These are phyloP conservation scores for Nyctanthes arbortristis DNA, from an alignment of 257 asterid species.

Conservation along the genomic window DNA sequence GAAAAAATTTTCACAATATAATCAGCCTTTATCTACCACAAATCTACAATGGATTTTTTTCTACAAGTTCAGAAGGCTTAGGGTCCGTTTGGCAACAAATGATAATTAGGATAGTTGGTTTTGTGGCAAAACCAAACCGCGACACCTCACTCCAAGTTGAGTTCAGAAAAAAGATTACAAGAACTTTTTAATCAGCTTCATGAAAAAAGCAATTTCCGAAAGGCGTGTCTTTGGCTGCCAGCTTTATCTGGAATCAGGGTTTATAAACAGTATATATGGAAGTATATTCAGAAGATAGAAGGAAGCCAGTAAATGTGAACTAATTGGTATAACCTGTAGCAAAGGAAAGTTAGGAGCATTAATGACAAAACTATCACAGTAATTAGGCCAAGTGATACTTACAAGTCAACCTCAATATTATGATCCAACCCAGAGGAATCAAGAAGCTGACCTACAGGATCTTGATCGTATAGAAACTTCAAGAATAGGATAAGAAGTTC, in stretches of 20 bases:
- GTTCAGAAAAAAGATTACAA: not conserved
- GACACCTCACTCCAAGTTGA: slow-evolving; percentile 11
- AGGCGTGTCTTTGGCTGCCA: not conserved
- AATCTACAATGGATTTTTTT: no score
- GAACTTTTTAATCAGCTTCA: slow-evolving; percentile 8
- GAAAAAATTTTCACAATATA: not conserved
- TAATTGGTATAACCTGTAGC: slow-evolving; percentile 17
- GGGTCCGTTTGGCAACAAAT: no score
- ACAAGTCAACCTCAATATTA: slow-evolving; percentile 68
- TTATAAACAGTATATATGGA: not conserved
- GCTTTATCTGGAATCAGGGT: not conserved
- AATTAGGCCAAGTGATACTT: slow-evolving; percentile 38
- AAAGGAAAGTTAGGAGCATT: not conserved
- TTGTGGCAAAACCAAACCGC: no score
- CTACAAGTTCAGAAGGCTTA: not conserved
- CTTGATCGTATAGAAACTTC: slow-evolving; percentile 88
- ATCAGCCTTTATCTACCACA: not conserved
- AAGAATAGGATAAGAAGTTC: slow-evolving; percentile 89
- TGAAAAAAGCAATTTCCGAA: slow-evolving; percentile 3
- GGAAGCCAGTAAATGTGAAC: slow-evolving; percentile 18
- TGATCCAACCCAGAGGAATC: slow-evolving; percentile 53
- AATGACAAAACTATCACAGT: slow-evolving; percentile 20
- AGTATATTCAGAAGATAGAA: slow-evolving; percentile 19
- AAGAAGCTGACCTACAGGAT: slow-evolving; percentile 81
- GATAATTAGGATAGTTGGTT: no score